A percentile compares a stretch with the other conserved stretches of the same genome.
These are phyloP conservation scores for Aspergillus funiculosus DNA, from an alignment of 495 filamentous ascomycete genomes.

Conservation along the genomic window DNA sequence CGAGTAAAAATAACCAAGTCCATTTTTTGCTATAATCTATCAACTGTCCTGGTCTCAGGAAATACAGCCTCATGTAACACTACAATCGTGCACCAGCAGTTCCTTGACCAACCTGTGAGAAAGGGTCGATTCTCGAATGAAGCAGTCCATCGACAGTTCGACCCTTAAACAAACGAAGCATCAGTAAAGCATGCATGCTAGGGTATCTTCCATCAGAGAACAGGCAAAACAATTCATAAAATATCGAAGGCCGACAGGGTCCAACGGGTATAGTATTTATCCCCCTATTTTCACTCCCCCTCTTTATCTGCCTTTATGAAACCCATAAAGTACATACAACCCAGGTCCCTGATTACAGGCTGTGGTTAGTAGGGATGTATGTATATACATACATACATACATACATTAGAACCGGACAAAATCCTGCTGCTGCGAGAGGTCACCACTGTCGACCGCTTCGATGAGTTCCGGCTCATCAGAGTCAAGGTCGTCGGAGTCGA, in stretches of 20 bases:
- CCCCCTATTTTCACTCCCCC: constrained; percentile 6
- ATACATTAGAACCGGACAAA: constrained; percentile 58
- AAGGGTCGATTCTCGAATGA: too few relatives aligned
- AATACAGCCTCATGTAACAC: not conserved
- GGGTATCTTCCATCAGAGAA: constrained; percentile 7
- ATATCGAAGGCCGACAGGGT: not conserved
- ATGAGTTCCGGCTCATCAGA: constrained; percentile 59
- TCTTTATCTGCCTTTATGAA: not conserved
- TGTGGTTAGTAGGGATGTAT: constrained; percentile 17
- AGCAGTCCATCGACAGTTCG: too few relatives aligned
- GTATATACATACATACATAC: too few relatives aligned
- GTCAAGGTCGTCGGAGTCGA: constrained; percentile 82
- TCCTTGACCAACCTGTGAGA: too few relatives aligned
- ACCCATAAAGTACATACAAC: constrained; percentile 6
- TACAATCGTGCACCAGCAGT: too few relatives aligned
- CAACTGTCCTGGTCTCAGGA: not conserved
- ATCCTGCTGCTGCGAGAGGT: constrained; percentile 61
- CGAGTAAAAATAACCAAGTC: not conserved
- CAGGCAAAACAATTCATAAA: constrained; percentile 3
- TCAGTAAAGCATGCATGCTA: constrained; percentile 1
- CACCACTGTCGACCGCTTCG: constrained; percentile 41
- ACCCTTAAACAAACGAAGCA: not conserved
- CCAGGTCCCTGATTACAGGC: constrained; percentile 14
- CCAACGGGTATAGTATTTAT: not conserved
- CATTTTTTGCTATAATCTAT: not conserved